Base-by-base conservation (phyloP, 805 yeast species). In the Pichia exigua region DNA sequence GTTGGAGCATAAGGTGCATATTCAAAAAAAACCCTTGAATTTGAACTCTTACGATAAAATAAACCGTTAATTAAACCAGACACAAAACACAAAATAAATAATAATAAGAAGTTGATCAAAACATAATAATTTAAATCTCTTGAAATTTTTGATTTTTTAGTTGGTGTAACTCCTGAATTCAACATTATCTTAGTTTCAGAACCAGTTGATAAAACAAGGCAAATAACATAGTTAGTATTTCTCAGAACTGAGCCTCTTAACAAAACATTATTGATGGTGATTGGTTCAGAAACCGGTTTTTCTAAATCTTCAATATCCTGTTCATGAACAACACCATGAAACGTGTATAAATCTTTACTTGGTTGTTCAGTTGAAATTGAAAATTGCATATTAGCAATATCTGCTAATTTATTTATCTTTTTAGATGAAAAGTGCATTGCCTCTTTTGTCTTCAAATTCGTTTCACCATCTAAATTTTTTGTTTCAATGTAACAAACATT, bases 121-220 rank as follows among this genome's bases (percentile, higher is more conserved):
- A 86, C 90, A 46, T 83, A 82, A 45, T 79, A 66, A 63, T 86
- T 87, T 59, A 87, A 74, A 57, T 83, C 85, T 41, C 79, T 71
- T 1, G 87, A 74, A 48, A 86, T 79, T 58, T 79, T 74, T 11
- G 87, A 81, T 45, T 79, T 75, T 64, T 86, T 86, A 2, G 84
- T 79, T 10, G 95, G 95, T 0, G 94, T 85, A 27, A 77, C 74
- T 47, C 94, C 94, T 3, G 91, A 75, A 63, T 87, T 86, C 55
- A 87, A 68, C 83, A 86, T 82, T 53, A 87, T 83, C 66, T 86
- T 87, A 12, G 90, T 75, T 60, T 86, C 92, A 39, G 67, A 64
- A 50, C 95, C 95, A 3, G 95, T 86, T 63, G 83, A 85, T n/a
- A 83, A 74, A 6, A 83, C 91, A 26, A 81, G 64, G 26, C 92